Evolutionary conservation across 1,284 basidiomycete species (phyloP).

Genomic region (Leccinum subspadiceum): DNA sequence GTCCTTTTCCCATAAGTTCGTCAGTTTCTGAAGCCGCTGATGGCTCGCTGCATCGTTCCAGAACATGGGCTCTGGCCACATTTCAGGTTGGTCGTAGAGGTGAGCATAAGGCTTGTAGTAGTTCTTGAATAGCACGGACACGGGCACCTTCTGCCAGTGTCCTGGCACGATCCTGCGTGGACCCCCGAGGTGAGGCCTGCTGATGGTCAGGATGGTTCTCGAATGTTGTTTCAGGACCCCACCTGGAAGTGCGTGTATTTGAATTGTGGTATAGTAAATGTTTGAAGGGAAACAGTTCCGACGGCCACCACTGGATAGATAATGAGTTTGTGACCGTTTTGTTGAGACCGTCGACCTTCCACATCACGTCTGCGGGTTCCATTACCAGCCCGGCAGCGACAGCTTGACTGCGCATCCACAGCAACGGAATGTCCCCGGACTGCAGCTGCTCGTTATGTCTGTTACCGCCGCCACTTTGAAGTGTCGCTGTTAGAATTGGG

Average conservation of each 20-base stretch:
- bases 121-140: too few species aligned
- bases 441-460: conserved; percentile 28
- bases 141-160: too few species aligned
- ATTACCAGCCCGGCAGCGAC: conserved; percentile 24
- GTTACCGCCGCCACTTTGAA: conserved; percentile 31
- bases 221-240: not conserved
- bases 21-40: too few species aligned
- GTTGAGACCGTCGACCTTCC: conserved; percentile 31
- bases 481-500: conserved; percentile 4
- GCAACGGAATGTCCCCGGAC: conserved; percentile 32
- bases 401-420: conserved; percentile 36
- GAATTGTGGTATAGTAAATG: conserved; percentile 30
- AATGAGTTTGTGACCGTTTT: conserved; percentile 25
- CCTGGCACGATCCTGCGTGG: too few species aligned
- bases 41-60: too few species aligned
- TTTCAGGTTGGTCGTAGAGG: too few species aligned
- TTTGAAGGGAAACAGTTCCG: conserved; percentile 30
- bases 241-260: conserved; percentile 22
- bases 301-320: conserved; percentile 23
- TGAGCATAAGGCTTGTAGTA: too few species aligned
- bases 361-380: conserved; percentile 24
- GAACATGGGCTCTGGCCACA: too few species aligned
- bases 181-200: too few species aligned
- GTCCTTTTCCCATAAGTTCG: too few species aligned
- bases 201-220: conserved; percentile 11